A percentile compares a stretch with the other conserved stretches of the same genome.
Evolutionary conservation across 345 rosid species (phyloP).

Genomic region (Mercurialis annua): DNA sequence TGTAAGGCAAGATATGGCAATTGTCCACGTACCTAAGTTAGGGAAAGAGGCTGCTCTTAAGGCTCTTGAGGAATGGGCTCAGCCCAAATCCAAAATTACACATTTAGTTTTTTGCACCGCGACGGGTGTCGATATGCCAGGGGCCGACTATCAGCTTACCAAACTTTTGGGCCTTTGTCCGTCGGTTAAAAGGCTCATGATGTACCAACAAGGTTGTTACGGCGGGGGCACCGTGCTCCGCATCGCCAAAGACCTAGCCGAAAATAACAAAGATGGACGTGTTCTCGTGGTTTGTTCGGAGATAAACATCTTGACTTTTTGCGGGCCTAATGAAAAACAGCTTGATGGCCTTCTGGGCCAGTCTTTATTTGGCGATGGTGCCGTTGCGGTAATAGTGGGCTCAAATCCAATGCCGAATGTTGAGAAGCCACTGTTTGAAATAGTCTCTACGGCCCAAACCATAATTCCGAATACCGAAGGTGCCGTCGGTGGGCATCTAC

Average conservation of each 20-base stretch:
- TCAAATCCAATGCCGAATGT: constrained; percentile 45
- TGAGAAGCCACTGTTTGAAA: constrained; percentile 59
- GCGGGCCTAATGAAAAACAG: constrained; percentile 70
- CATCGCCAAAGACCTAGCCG: constrained; percentile 74
- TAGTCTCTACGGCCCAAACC: constrained; percentile 65
- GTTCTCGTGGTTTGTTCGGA: constrained; percentile 77
- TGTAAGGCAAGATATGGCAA: constrained; percentile 71
- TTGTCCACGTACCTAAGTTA: constrained; percentile 71
- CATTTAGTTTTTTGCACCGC: constrained; percentile 83
- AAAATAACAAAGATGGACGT: constrained; percentile 75
- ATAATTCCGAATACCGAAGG: constrained; percentile 73
- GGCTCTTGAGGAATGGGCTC: constrained; percentile 86
- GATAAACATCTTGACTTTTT: constrained; percentile 73
- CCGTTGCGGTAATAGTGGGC: constrained; percentile 64
- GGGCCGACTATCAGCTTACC: constrained; percentile 87
- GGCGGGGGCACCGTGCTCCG: constrained; percentile 88
- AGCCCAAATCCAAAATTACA: constrained; percentile 79
- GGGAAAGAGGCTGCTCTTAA: constrained; percentile 76
- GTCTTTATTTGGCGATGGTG: constrained; percentile 68
- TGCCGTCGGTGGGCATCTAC: constrained; percentile 63
- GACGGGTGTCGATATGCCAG: constrained; percentile 90
- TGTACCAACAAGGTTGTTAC: constrained; percentile 66
- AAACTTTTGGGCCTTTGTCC: constrained; percentile 78
- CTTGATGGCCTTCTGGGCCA: constrained; percentile 70
- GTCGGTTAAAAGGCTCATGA: constrained; percentile 70